These are phyloP conservation scores for Immersiella caudata DNA, from an alignment of 495 filamentous ascomycete species.

Conservation along the genomic window DNA sequence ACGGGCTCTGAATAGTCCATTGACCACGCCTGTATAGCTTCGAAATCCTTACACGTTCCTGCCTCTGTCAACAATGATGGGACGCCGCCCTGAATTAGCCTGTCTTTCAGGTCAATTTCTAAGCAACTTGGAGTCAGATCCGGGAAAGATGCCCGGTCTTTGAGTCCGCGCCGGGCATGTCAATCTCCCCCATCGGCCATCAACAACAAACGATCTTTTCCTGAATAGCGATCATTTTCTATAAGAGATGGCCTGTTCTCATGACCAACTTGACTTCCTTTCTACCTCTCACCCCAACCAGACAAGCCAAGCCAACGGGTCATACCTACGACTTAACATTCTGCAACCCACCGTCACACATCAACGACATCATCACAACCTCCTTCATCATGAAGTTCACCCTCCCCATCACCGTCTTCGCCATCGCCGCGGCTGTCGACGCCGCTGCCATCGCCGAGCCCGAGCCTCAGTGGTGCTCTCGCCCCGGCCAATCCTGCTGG, in stretches of 20 bases:
- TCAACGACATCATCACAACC: background rate
- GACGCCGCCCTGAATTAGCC: background rate
- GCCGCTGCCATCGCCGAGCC: conserved; percentile 29
- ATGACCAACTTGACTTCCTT: background rate
- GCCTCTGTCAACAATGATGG: conserved; percentile 2
- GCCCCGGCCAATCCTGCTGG: conserved; percentile 13
- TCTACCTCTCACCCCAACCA: background rate
- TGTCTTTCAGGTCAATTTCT: background rate
- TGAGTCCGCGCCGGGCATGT: background rate
- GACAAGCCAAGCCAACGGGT: conserved; percentile 3
- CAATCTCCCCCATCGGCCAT: background rate
- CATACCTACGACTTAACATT: background rate
- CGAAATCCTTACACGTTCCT: background rate
- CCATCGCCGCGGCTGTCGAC: conserved; percentile 31
- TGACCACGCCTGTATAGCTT: conserved; percentile 1
- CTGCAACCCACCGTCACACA: background rate
- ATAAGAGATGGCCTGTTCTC: conserved; percentile 16
- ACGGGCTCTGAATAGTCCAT: conserved; percentile 31
- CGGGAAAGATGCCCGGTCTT: background rate
- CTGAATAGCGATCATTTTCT: conserved; percentile 29
- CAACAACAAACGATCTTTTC: background rate
- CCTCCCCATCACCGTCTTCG: conserved; percentile 37
- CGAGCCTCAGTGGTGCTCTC: conserved; percentile 27
- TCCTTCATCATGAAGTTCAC: conserved; percentile 45
- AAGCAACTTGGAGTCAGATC: background rate